Conservation (phyloP, 2,329 filamentous ascomycete species). For the Lecanicillium sp. region DNA sequence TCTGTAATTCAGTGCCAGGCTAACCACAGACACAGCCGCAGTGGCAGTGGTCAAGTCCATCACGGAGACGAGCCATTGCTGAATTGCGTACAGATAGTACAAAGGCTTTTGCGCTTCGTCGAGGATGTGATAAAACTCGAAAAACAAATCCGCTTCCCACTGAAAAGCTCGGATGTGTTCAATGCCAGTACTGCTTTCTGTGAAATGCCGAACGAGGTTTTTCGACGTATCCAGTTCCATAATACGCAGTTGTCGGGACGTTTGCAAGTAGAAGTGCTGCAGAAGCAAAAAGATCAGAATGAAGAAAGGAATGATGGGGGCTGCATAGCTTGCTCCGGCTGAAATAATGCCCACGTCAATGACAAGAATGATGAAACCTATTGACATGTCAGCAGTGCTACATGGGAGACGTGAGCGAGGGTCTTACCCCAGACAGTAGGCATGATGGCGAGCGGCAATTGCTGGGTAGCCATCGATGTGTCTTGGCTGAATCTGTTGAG, state of each 20-base stretch:
- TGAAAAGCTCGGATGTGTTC: constrained; percentile 47
- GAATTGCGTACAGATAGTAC: constrained; percentile 48
- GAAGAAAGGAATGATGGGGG: constrained; percentile 23
- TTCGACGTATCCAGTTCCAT: constrained; percentile 31
- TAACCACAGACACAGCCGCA: constrained; percentile 38
- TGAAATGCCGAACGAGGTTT: constrained; percentile 28
- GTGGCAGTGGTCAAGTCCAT: constrained; percentile 40
- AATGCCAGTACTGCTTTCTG: constrained; percentile 40
- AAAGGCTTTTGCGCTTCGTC: constrained; percentile 47
- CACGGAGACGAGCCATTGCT: constrained; percentile 47
- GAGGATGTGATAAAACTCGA: constrained; percentile 39
- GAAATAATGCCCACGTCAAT: constrained; percentile 19
- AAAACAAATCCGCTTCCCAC: constrained; percentile 39
- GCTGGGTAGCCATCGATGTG: constrained; percentile 20
- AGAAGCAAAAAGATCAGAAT: constrained; percentile 22
- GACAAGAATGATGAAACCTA: too few species aligned
- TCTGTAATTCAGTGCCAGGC: constrained; percentile 30
- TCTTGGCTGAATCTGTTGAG: constrained; percentile 24
- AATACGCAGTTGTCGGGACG: constrained; percentile 30
- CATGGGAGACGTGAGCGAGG: background rate
- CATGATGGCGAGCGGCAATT: constrained; percentile 21
- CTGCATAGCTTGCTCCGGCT: constrained; percentile 24
- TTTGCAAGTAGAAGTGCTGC: constrained; percentile 28
- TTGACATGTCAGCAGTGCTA: too few species aligned
- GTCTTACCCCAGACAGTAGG: constrained; percentile 5